Conservation (phyloP, 345 rosid genomes). For the Erysimum cheiranthoides region DNA sequence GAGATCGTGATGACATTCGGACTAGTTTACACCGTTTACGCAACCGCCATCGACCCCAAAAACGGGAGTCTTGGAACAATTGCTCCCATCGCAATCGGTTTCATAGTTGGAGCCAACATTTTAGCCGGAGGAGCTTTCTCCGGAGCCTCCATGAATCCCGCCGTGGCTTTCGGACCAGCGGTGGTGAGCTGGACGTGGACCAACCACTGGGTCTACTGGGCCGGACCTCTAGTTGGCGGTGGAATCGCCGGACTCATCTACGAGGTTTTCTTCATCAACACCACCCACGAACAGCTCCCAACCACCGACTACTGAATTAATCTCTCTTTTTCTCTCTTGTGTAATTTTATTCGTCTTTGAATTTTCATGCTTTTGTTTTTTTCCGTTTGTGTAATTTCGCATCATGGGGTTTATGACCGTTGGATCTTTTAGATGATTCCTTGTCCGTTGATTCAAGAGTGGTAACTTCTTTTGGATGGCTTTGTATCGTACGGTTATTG, state of each 20-base stretch:
- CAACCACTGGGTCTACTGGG: conserved; percentile 97
- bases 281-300: conserved; percentile 65
- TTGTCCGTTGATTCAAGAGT: conserved; percentile 26
- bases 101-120: conserved; percentile 90
- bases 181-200: conserved; percentile 91
- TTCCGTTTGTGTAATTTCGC: conserved; percentile 30
- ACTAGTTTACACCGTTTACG: conserved; percentile 87
- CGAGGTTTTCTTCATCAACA: conserved; percentile 69
- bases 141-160: conserved; percentile 99
- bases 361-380: neutral
- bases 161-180: conserved; percentile 93
- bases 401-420: conserved; percentile 33
- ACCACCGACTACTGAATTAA: conserved; percentile 70
- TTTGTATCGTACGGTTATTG: too few relatives aligned
- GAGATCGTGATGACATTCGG: conserved; percentile 98
- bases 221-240: conserved; percentile 84
- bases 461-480: neutral
- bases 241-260: conserved; percentile 82
- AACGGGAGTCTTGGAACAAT: conserved; percentile 71
- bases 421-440: conserved; percentile 29
- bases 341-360: conserved; percentile 32
- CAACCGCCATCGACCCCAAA: conserved; percentile 90
- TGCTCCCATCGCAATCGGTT: conserved; percentile 88
- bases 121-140: conserved; percentile 87
- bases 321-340: conserved; percentile 33